Evolutionary conservation across 148 eudicot genomes (phyloP).

Genomic region (Fagopyrum tataricum): DNA sequence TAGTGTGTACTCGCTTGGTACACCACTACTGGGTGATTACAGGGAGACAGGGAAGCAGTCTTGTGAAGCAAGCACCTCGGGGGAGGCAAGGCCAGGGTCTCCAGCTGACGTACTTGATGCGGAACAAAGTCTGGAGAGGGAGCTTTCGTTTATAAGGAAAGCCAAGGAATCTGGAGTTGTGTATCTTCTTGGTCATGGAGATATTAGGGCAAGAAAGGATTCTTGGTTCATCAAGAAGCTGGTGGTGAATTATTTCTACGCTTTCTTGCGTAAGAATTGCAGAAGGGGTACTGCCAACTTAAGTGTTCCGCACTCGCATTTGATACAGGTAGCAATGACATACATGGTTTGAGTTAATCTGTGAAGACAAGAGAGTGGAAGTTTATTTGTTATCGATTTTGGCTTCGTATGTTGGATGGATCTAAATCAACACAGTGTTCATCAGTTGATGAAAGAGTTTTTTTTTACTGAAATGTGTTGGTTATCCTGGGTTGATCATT

Average conservation of each 20-base stretch:
- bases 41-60: slow-evolving; percentile 27
- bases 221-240: slow-evolving; percentile 94
- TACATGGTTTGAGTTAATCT: slow-evolving; percentile 69
- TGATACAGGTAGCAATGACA: slow-evolving; percentile 96
- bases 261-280: slow-evolving; percentile 86
- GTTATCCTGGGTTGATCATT: neutral
- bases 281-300: slow-evolving; percentile 81
- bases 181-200: slow-evolving; percentile 96
- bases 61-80: slow-evolving; percentile 53
- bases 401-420: neutral
- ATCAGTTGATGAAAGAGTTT: neutral
- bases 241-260: slow-evolving; percentile 85
- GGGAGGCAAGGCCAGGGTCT: slow-evolving; percentile 29
- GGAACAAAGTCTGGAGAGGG: slow-evolving; percentile 81
- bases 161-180: slow-evolving; percentile 93
- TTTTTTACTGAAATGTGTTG: neutral
- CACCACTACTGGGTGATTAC: slow-evolving; percentile 63
- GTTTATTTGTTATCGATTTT: neutral
- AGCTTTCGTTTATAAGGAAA: slow-evolving; percentile 68
- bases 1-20: slow-evolving; percentile 68
- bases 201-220: slow-evolving; percentile 87
- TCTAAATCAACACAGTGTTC: neutral
- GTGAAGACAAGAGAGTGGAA: neutral
- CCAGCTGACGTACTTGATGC: slow-evolving; percentile 38
- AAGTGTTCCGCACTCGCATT: slow-evolving; percentile 85